Evolutionary conservation across 139 green algal genomes (phyloP).

Genomic region (Picochlorum sp.): DNA sequence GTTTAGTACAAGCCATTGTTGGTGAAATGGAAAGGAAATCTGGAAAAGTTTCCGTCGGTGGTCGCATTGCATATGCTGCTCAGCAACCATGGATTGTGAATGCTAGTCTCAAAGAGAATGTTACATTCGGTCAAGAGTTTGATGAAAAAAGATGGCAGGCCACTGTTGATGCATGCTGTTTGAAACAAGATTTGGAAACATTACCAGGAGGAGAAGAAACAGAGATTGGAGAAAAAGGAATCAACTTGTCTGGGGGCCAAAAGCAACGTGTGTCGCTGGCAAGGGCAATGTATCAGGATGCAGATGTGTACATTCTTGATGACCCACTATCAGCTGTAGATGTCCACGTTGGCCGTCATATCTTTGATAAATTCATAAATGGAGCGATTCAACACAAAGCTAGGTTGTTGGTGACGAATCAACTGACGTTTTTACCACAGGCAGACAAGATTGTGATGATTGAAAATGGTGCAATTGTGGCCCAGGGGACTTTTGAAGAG

Average conservation of each 20-base stretch:
- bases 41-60: constrained; percentile 28
- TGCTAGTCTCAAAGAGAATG: constrained; percentile 71
- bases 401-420: constrained; percentile 80
- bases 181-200: constrained; percentile 60
- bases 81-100: constrained; percentile 89
- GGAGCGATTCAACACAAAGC: constrained; percentile 45
- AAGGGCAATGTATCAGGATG: constrained; percentile 73
- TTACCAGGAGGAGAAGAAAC: constrained; percentile 72
- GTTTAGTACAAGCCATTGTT: constrained; percentile 63
- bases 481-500: constrained; percentile 58
- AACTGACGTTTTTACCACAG: constrained; percentile 67
- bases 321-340: constrained; percentile 90
- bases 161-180: constrained; percentile 33
- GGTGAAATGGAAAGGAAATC: constrained; percentile 49
- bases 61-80: constrained; percentile 64
- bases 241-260: constrained; percentile 87
- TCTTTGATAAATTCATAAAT: constrained; percentile 75
- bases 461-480: constrained; percentile 45
- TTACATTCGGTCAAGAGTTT: constrained; percentile 38
- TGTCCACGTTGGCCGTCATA: constrained; percentile 71
- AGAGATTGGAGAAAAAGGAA: constrained; percentile 89
- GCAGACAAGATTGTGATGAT: constrained; percentile 72
- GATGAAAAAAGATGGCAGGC: constrained; percentile 25
- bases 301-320: constrained; percentile 88
- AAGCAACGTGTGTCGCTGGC: constrained; percentile 87